phyloP scores from a whole-genome alignment of 108 stramenopile genomes.

The Conticribra guillardii region DNA sequence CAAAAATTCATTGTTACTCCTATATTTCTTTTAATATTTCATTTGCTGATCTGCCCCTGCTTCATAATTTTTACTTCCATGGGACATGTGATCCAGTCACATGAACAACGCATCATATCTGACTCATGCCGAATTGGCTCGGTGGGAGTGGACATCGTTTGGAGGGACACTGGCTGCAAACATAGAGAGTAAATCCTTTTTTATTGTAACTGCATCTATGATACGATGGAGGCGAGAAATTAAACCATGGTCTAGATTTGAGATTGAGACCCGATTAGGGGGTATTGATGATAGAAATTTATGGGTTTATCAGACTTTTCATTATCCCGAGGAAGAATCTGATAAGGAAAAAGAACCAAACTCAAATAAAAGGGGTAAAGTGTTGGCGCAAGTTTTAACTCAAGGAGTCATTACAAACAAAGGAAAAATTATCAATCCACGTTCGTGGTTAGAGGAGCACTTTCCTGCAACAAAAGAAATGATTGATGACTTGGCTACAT shows the following conservation, averaged over 20 bases:
- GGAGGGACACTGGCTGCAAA: constrained; percentile 51
- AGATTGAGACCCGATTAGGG: constrained; percentile 56
- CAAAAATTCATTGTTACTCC: too few relatives aligned
- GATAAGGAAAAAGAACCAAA: neutral
- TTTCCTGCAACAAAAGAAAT: constrained; percentile 15
- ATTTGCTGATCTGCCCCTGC: too few relatives aligned
- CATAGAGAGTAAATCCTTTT: constrained; percentile 36
- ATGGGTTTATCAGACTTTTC: constrained; percentile 74
- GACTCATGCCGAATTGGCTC: constrained; percentile 70
- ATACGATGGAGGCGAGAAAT: constrained; percentile 73
- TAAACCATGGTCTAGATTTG: constrained; percentile 58
- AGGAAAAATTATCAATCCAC: constrained; percentile 44
- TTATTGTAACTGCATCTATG: constrained; percentile 54
- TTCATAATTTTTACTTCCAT: too few relatives aligned
- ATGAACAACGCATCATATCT: constrained; percentile 81
- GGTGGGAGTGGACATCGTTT: constrained; percentile 71
- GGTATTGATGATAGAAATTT: constrained; percentile 63
- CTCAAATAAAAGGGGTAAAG: constrained; percentile 24
- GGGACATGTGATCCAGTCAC: too few relatives aligned
- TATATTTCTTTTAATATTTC: too few relatives aligned
- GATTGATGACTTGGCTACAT: constrained; percentile 21
- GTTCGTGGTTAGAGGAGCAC: constrained; percentile 21
- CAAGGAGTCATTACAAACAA: constrained; percentile 32
- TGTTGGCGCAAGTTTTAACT: constrained; percentile 39
- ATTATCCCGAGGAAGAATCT: constrained; percentile 25